Evolutionary conservation across 768 basidiomycete species (phyloP), one percentile per base, ranked within the genome.

Genomic region (Suillus subaureus): DNA sequence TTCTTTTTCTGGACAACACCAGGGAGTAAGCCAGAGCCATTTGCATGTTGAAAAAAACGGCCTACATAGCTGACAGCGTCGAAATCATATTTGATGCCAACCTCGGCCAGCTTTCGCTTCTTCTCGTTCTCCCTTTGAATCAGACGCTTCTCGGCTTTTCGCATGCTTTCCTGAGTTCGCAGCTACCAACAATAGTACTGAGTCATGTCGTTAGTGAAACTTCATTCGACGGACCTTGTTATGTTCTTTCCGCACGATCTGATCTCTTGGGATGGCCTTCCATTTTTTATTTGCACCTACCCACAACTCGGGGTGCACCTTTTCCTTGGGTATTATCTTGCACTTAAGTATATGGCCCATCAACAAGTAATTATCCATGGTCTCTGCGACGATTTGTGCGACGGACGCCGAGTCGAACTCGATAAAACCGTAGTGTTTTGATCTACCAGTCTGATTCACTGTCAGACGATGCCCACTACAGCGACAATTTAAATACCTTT

Each of bases 341-440:
- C 97, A 99, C 52, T 86, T 87, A 63, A 99, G 84, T 68, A 99
- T 91, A 74, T 97, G 97, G 8, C 97, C 96, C 84, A 92, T 87
- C 68, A 99, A 83, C 45, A 99, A 85, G 78, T 98, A 99, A 80
- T 97, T 99, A 83, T 99, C 89, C 97, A 99, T 99, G 54, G 97
- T 99, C 73, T 99, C 97, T 2, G 93, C 91, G 9, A 97, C 97
- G 68, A 99, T 98, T 73, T 96, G 81, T 0, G 97, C 96, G 37
- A 99, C 96, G 0, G 90, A 84, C 23, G 87, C 85, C 51, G 94
- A 96, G 63, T 89, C 87, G 76, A 99, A 97, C 78, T 99, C 97
- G 72, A 99, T 83, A 82, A 97, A 99, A 3, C 88, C 97, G 78
- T 97, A 99, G 77, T 98, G 97, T 79, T 98, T 99, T 55, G 97